phyloP scores from a whole-genome alignment of 2,329 filamentous ascomycete genomes.

The Exophiala lecanii-corni region DNA sequence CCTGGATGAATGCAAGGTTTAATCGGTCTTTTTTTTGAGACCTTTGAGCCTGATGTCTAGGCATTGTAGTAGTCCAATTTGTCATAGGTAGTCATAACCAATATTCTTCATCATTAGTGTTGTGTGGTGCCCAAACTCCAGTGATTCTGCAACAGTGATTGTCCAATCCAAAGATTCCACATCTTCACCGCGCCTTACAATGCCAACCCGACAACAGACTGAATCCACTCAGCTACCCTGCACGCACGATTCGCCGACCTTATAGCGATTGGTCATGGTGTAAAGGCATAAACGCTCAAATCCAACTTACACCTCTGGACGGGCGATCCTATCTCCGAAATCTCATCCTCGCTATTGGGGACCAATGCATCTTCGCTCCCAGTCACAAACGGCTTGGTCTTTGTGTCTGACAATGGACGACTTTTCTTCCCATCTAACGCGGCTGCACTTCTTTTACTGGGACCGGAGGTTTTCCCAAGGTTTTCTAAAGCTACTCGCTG shows the following conservation, averaged over 20 bases:
- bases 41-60: too few relatives aligned
- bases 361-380: slow-evolving; percentile 52
- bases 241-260: too few relatives aligned
- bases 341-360: slow-evolving; percentile 45
- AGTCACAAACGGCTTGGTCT: not conserved
- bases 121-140: slow-evolving; percentile 13
- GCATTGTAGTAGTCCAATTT: too few relatives aligned
- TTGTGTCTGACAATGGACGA: not conserved
- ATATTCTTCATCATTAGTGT: slow-evolving; percentile 7
- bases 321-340: slow-evolving; percentile 16
- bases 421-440: not conserved
- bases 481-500: slow-evolving; percentile 20
- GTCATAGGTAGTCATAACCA: too few relatives aligned
- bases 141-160: not conserved
- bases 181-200: slow-evolving; percentile 2
- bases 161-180: slow-evolving; percentile 16
- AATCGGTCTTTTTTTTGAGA: too few relatives aligned
- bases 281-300: slow-evolving; percentile 36
- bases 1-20: too few relatives aligned
- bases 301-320: slow-evolving; percentile 28
- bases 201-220: not conserved
- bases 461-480: not conserved
- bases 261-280: slow-evolving; percentile 24
- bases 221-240: too few relatives aligned
- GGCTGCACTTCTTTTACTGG: not conserved